Conservation (phyloP, 192 early-diverging fungal genomes). For the Backusella liffmaniae region DNA sequence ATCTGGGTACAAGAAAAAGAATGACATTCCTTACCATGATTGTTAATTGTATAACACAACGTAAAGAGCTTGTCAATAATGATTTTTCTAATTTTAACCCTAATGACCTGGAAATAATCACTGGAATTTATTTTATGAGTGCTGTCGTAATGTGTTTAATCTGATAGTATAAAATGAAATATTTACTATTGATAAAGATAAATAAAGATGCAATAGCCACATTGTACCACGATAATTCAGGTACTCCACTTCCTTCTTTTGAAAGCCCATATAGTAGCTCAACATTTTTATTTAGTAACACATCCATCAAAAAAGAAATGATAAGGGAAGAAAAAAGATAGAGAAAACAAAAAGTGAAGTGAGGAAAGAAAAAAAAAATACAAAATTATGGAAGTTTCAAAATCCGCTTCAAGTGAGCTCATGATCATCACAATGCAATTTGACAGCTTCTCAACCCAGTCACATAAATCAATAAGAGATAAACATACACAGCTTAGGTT, state of each 20-base stretch:
- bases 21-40: slow-evolving; percentile 52
- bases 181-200: slow-evolving; percentile 26
- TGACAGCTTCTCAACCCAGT: background rate
- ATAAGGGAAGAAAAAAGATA: background rate
- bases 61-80: slow-evolving; percentile 63
- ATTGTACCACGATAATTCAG: slow-evolving; percentile 26
- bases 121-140: slow-evolving; percentile 6
- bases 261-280: background rate
- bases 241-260: background rate
- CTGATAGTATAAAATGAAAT: background rate
- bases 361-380: background rate
- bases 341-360: background rate
- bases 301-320: background rate
- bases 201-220: slow-evolving; percentile 25
- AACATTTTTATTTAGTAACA: background rate
- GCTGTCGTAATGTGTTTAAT: background rate
- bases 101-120: slow-evolving; percentile 37
- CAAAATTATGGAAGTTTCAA: background rate
- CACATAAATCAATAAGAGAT: background rate
- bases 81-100: slow-evolving; percentile 67
- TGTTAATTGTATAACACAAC: slow-evolving; percentile 76
- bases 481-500: background rate
- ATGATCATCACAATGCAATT: background rate
- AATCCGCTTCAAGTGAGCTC: background rate
- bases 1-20: background rate